A percentile compares a stretch with the other conserved stretches of the same genome.
These are phyloP conservation scores for Xanthoconium stramineum DNA, from an alignment of 768 basidiomycete genomes.

Conservation along the genomic window DNA sequence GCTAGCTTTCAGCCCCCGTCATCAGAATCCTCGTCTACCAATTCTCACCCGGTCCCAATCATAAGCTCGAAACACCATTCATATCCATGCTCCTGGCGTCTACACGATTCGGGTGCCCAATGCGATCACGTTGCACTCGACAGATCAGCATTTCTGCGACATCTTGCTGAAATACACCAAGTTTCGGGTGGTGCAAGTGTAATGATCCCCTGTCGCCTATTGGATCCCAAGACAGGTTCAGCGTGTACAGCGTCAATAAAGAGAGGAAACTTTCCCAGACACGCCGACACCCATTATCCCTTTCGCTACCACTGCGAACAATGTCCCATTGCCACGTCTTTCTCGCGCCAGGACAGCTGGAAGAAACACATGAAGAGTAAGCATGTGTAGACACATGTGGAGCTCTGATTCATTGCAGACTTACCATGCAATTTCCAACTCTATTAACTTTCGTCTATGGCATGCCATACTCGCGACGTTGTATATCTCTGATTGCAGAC, in stretches of 20 bases:
- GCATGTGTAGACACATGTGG: neutral
- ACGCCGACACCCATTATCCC: slow-evolving; percentile 17
- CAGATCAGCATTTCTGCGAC: slow-evolving; percentile 14
- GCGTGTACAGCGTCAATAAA: slow-evolving; percentile 2
- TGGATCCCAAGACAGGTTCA: neutral
- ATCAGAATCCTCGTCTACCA: neutral
- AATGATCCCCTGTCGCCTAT: slow-evolving; percentile 8
- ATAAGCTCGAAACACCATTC: neutral
- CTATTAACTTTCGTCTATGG: neutral
- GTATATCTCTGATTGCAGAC: too few species aligned
- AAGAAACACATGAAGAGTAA: slow-evolving; percentile 7
- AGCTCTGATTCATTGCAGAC: neutral
- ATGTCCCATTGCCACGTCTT: slow-evolving; percentile 11
- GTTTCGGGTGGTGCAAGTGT: slow-evolving; percentile 5
- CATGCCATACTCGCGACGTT: neutral
- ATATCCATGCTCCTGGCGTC: slow-evolving; percentile 16
- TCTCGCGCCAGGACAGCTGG: slow-evolving; percentile 24
- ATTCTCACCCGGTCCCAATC: neutral
- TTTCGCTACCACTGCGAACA: slow-evolving; percentile 11
- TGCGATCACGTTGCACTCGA: slow-evolving; percentile 4
- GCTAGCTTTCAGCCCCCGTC: neutral
- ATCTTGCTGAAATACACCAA: slow-evolving; percentile 8
- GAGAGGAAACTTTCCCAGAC: slow-evolving; percentile 16
- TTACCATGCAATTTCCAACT: neutral
- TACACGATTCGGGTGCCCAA: neutral